phyloP scores from a whole-genome alignment of 2,329 filamentous ascomycete genomes.

The Fusarium tricinctum region DNA sequence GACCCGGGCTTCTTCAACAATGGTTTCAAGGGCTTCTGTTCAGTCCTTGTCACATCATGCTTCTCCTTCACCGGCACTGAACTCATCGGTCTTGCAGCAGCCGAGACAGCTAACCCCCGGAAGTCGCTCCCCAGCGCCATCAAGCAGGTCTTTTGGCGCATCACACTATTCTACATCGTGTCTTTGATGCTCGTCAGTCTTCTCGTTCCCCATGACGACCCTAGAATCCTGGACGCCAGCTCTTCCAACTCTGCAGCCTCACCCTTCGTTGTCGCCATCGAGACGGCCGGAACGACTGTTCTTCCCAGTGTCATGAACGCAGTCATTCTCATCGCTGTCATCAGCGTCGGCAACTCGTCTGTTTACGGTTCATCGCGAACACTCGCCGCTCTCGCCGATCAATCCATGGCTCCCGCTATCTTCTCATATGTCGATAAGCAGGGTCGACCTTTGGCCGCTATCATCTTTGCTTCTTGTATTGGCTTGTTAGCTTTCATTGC shows the following conservation, averaged over 20 bases:
- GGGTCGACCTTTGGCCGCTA: constrained; percentile 82
- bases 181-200: constrained; percentile 85
- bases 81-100: constrained; percentile 80
- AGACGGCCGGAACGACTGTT: constrained; percentile 83
- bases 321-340: constrained; percentile 90
- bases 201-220: constrained; percentile 80
- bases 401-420: constrained; percentile 82
- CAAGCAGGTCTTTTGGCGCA: constrained; percentile 96
- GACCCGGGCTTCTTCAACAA: constrained; percentile 86
- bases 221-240: constrained; percentile 70
- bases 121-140: constrained; percentile 89
- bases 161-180: constrained; percentile 89
- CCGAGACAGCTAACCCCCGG: constrained; percentile 82
- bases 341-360: constrained; percentile 91
- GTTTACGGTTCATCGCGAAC: constrained; percentile 95
- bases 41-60: constrained; percentile 80
- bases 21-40: constrained; percentile 84
- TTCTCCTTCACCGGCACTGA: constrained; percentile 83
- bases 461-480: constrained; percentile 74
- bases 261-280: constrained; percentile 92
- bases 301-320: constrained; percentile 92
- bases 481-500: constrained; percentile 84
- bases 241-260: constrained; percentile 78
- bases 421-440: constrained; percentile 85
- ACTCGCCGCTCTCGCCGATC: constrained; percentile 88